Evolutionary conservation across 179 eudicot species (phyloP), one percentile per base, ranked within the genome.

Genomic region (Beta corolliflora): DNA sequence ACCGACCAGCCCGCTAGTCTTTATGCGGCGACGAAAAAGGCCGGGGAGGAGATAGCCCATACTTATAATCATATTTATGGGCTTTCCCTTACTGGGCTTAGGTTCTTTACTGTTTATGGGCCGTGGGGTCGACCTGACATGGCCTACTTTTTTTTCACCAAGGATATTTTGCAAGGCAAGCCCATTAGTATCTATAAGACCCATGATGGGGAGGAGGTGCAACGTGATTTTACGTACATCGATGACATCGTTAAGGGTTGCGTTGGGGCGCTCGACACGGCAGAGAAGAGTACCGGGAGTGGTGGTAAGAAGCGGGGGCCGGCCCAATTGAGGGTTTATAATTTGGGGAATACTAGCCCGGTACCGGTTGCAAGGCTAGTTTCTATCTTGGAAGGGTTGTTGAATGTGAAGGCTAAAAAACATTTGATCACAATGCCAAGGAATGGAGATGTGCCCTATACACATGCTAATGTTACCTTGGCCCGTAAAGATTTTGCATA

Each of bases 61-160:
- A 91, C 92, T 7, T 91, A 91, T 29, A 91, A 90, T 65, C 94
- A 91, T 75, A 91, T 91, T n/a, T 90, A 91, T 66, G 94, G 94
- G 46, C 85, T 91, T 7, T 91, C 92, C 1, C 76, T 91, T 7
- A 91, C 94, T 25, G 94, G 91, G 12, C 83, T 91, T 6, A 63
- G 94, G 23, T 91, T 91, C 61, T 88, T 91, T 77, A 91, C 94
- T 0, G 94, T 91, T 14, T 91, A 91, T 63, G 92, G 94, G 36
- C 94, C 94, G 9, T 89, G 91, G 94, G 92, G 94, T 1, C 45
- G 92, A 53, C 92, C 94, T 14, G 94, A 91, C 83, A 91, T 91
- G 94, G 94, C 94, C 1, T 91, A 91, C 83, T 91, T 88, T 82
- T 91, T 91, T 85, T 91, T 91, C 81, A 91, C 92, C n/a, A 90